Base-by-base conservation (phyloP, 129 eudicot genomes). In the Helichrysum umbraculigerum region DNA sequence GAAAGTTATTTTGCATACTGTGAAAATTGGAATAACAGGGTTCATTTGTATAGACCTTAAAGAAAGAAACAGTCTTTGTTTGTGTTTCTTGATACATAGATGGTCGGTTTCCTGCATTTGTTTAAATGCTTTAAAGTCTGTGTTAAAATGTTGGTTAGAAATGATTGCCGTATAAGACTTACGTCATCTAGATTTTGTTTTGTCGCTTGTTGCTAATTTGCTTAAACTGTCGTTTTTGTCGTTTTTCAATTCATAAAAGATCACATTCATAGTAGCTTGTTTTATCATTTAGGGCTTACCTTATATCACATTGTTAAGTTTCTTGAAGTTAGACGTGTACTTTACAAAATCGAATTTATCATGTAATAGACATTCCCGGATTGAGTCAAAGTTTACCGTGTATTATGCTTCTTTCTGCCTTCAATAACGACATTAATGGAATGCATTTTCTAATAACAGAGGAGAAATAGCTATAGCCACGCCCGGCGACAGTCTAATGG, bases 401-500 rank as follows among this genome's bases (percentile, higher is more conserved):
- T 21, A 22, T 44, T 6, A 12, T 42, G 34, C 17, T 65, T 65
- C 42, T 6, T 30, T 33, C 8, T 32, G 1, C 21, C 29, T 30
- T 30, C 17, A 15, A 30, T 19, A 29, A 52, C 28, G 30, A 52
- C 2, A 9, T 68, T 41, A 72, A 32, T 32, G 6, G 25, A 16
- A 32, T 9, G 34, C 21, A 6, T 56, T 56, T 56, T n/a, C n/a
- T 72, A 54, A 25, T 20, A 20, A 15, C 87, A 93, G 98, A 93
- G 88, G 83, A 86, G 88, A 75, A 91, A 73, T 68, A 84, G 76
- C 84, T 84, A 82, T 51, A 86, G 78, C 76, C 91, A 89, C 61
- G 81, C 91, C 12, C 84, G 86, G 73, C 87, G 83, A 67, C 68
- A 91, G 82, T 78, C 85, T 74, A 84, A 81, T 70, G 93, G 88